phyloP scores from a whole-genome alignment of 495 filamentous ascomycete species.

The Neurospora sp. region DNA sequence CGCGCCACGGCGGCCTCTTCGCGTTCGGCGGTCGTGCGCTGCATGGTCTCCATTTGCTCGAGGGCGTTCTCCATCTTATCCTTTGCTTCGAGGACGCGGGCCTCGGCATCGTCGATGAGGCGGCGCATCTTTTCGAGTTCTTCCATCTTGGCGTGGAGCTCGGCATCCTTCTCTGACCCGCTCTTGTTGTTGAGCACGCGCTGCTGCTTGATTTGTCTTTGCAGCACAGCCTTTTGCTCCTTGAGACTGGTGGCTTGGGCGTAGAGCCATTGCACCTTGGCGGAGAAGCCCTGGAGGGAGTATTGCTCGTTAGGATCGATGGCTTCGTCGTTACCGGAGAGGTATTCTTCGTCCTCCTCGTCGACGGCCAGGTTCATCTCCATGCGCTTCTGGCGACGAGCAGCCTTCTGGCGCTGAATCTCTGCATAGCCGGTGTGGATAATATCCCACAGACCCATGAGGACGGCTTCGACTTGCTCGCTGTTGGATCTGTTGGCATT shows the following conservation, averaged over 20 bases:
- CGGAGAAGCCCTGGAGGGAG: conserved; percentile 56
- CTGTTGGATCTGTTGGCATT: conserved; percentile 26
- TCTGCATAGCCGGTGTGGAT: conserved; percentile 54
- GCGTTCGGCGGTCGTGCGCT: conserved; percentile 21
- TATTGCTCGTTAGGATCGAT: conserved; percentile 46
- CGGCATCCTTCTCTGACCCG: conserved; percentile 50
- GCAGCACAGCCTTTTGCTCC: conserved; percentile 75
- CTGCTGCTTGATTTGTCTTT: conserved; percentile 86
- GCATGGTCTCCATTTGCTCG: conserved; percentile 40
- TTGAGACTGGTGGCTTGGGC: conserved; percentile 52
- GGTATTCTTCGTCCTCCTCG: conserved; percentile 36
- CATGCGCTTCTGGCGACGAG: conserved; percentile 35
- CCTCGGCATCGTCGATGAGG: conserved; percentile 38
- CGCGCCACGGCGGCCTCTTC: conserved; percentile 25
- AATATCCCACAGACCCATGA: conserved; percentile 65
- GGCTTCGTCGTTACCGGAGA: conserved; percentile 39
- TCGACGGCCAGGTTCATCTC: conserved; percentile 27
- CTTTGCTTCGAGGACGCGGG: conserved; percentile 35
- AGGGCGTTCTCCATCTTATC: conserved; percentile 40
- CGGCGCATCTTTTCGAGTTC: conserved; percentile 44
- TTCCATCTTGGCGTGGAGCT: conserved; percentile 36
- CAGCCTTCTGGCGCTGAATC: conserved; percentile 40
- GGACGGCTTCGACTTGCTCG: conserved; percentile 48
- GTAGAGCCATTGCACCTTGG: conserved; percentile 69
- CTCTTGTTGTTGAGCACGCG: conserved; percentile 69